These are phyloP conservation scores for Actinomucor elegans DNA, from an alignment of 371 early-diverging fungal genomes.

Conservation along the genomic window DNA sequence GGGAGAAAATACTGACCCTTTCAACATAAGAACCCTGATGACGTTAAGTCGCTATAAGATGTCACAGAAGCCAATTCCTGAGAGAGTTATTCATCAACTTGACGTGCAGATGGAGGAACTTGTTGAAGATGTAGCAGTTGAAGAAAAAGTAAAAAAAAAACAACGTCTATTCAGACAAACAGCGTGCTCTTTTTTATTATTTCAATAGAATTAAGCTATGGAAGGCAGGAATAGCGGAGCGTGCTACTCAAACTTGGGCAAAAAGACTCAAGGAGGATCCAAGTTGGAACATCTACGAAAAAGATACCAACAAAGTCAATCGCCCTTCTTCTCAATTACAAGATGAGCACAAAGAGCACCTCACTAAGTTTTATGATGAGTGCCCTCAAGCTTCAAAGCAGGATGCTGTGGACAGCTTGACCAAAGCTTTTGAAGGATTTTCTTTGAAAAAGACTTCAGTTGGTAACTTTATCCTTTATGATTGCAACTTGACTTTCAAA, in stretches of 20 bases:
- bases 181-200: slow-evolving; percentile 10
- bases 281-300: slow-evolving; percentile 3
- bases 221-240: slow-evolving; percentile 5
- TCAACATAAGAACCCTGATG: background rate
- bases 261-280: slow-evolving; percentile 10
- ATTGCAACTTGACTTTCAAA: slow-evolving; percentile 14
- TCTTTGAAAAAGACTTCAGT: slow-evolving; percentile 7
- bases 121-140: background rate
- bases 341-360: slow-evolving; percentile 7
- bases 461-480: slow-evolving; percentile 8
- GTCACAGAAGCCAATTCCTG: background rate
- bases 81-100: no score
- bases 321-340: slow-evolving; percentile 10
- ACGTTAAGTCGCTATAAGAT: background rate
- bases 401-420: slow-evolving; percentile 8
- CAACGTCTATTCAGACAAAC: slow-evolving; percentile 7
- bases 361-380: slow-evolving; percentile 1
- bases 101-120: background rate
- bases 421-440: slow-evolving; percentile 9
- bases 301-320: background rate
- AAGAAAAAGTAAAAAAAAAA: background rate
- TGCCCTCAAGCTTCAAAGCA: slow-evolving; percentile 8
- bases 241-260: slow-evolving; percentile 8
- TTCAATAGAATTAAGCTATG: slow-evolving; percentile 12
- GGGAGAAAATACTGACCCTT: slow-evolving; percentile 10